phyloP scores from a whole-genome alignment of 2,329 filamentous ascomycete species.

The Pseudocercospora vitis region DNA sequence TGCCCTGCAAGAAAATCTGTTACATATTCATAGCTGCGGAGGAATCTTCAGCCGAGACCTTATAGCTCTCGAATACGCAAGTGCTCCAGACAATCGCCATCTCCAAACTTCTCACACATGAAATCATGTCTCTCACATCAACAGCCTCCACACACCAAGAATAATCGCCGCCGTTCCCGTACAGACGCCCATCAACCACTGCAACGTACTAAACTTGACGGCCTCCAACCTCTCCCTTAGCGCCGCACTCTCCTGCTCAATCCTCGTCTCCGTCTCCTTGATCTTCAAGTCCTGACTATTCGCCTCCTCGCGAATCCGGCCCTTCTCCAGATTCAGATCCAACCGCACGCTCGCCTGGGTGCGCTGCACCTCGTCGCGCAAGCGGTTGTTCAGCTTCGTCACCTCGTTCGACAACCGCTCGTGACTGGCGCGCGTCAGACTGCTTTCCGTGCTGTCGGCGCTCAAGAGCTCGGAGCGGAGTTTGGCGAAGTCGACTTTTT shows the following conservation, averaged over 20 bases:
- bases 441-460: constrained; percentile 85
- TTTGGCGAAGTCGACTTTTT: constrained; percentile 98
- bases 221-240: constrained; percentile 89
- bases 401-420: constrained; percentile 93
- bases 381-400: constrained; percentile 82
- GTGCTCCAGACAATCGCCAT: too few species aligned
- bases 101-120: too few species aligned
- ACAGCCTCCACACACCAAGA: constrained; percentile 65
- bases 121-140: constrained; percentile 51
- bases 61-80: too few species aligned
- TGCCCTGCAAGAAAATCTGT: too few species aligned
- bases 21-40: too few species aligned
- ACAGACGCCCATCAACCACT: constrained; percentile 88
- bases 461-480: constrained; percentile 90
- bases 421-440: constrained; percentile 83
- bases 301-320: constrained; percentile 91
- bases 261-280: constrained; percentile 97
- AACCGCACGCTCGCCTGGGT: constrained; percentile 91
- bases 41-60: too few species aligned
- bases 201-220: constrained; percentile 96
- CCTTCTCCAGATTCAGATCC: constrained; percentile 95
- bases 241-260: constrained; percentile 93
- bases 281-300: constrained; percentile 97
- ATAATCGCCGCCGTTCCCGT: constrained; percentile 66
- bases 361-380: constrained; percentile 90